Conservation (phyloP, 208 protist genomes). For the Crithidia acanthocephali region DNA sequence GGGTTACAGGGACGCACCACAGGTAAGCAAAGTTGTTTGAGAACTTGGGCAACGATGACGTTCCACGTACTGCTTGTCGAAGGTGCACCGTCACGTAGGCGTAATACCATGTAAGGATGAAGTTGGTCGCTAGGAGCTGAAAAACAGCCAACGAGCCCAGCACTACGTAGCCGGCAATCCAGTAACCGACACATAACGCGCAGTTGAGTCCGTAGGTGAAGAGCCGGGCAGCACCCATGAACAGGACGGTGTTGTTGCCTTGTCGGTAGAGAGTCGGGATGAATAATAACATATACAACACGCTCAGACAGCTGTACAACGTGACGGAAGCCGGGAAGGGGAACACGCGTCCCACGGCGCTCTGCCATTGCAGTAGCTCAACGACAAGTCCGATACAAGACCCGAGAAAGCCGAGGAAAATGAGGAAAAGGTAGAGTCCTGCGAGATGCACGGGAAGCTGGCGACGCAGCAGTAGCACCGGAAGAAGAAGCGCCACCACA, state of each 20-base stretch:
- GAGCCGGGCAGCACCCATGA: conserved; percentile 45
- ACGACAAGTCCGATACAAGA: conserved; percentile 65
- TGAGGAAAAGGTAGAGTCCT: conserved; percentile 35
- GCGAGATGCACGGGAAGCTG: conserved; percentile 31
- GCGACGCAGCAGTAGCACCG: conserved; percentile 22
- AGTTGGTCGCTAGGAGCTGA: conserved; percentile 60
- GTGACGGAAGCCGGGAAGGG: conserved; percentile 70
- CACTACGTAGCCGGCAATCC: conserved; percentile 57
- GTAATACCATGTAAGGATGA: conserved; percentile 51
- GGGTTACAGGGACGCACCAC: conserved; percentile 64
- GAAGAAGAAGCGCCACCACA: conserved; percentile 34
- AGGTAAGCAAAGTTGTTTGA: conserved; percentile 42
- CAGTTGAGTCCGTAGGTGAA: conserved; percentile 67
- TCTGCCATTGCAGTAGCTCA: conserved; percentile 66
- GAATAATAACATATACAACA: conserved; percentile 55
- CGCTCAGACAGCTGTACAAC: conserved; percentile 60
- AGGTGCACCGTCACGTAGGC: conserved; percentile 51
- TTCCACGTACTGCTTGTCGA: conserved; percentile 16
- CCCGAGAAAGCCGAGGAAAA: conserved; percentile 67
- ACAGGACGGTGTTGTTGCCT: conserved; percentile 34
- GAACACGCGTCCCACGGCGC: conserved; percentile 52
- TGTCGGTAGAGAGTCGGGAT: conserved; percentile 33
- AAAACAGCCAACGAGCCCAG: conserved; percentile 54
- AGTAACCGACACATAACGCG: conserved; percentile 69
- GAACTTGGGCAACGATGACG: conserved; percentile 37